phyloP scores from a whole-genome alignment of 2,329 filamentous ascomycete species.

The Tympanopsis confertula region DNA sequence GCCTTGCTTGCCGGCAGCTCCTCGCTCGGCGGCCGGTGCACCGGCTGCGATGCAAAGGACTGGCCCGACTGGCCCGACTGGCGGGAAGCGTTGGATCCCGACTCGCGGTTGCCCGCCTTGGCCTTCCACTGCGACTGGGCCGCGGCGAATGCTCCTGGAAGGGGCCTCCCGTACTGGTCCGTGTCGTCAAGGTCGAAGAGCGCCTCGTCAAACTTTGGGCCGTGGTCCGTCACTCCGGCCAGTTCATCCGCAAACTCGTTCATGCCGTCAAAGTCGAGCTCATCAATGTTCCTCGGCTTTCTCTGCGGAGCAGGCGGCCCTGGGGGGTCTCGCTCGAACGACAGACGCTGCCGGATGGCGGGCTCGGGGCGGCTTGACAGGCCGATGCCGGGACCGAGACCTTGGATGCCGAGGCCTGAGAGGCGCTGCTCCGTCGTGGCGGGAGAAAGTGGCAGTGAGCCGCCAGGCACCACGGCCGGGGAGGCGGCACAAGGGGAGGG shows the following conservation, averaged over 20 bases:
- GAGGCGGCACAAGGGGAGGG: no score
- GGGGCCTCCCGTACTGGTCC: conserved; percentile 47
- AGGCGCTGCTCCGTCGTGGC: no score
- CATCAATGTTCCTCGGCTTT: conserved; percentile 32
- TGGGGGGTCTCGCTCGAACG: background rate
- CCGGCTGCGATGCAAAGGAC: background rate
- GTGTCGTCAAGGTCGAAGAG: conserved; percentile 61
- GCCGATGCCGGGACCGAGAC: background rate
- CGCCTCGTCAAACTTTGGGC: conserved; percentile 56
- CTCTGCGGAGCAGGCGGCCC: background rate
- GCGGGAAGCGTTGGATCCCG: conserved; percentile 6
- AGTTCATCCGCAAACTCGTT: conserved; percentile 33
- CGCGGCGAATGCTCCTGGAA: conserved; percentile 43
- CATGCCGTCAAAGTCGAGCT: conserved; percentile 60
- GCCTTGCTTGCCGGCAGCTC: no score
- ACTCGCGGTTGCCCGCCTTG: conserved; percentile 18
- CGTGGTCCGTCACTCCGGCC: conserved; percentile 31
- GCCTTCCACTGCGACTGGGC: conserved; percentile 27
- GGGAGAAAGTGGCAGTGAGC: no score
- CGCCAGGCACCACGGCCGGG: no score
- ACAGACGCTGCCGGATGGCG: background rate
- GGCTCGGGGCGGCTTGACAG: background rate
- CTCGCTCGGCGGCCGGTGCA: no score
- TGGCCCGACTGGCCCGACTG: background rate
- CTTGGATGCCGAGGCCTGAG: no score